phyloP scores from a whole-genome alignment of 306 rosid genomes.

The Cucurbita maxima region DNA sequence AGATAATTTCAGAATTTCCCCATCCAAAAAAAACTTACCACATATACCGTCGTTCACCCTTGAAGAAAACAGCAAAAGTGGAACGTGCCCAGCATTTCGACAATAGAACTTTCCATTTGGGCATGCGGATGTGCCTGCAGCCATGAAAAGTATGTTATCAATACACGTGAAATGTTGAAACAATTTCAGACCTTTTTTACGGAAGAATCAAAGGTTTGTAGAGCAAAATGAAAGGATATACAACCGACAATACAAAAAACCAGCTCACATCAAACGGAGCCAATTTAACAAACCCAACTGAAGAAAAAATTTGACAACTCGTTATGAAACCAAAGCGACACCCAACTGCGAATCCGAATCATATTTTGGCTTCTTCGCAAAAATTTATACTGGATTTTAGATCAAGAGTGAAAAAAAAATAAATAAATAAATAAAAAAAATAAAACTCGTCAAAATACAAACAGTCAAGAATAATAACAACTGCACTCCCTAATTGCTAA shows the following conservation, averaged over 20 bases:
- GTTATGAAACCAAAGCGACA: background rate
- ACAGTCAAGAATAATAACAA: background rate
- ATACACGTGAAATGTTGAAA: background rate
- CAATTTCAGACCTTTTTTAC: background rate
- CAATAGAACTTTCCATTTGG: slow-evolving; percentile 68
- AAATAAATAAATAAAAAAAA: too few species aligned
- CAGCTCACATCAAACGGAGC: background rate
- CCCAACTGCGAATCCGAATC: background rate
- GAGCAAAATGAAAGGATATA: background rate
- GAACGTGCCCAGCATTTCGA: slow-evolving; percentile 56
- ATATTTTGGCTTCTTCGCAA: background rate
- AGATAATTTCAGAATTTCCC: background rate
- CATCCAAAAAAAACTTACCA: slow-evolving; percentile 33
- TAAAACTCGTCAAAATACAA: background rate
- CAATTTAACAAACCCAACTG: background rate
- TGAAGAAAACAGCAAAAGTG: slow-evolving; percentile 52
- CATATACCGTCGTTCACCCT: slow-evolving; percentile 93
- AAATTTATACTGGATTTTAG: background rate
- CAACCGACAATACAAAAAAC: background rate
- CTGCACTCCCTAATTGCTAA: background rate
- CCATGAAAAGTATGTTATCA: background rate
- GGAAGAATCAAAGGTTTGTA: background rate
- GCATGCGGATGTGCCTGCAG: slow-evolving; percentile 88
- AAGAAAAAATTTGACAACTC: background rate
- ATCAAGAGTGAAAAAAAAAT: background rate